These are phyloP conservation scores for Fibroporia radiculosa DNA, from an alignment of 768 basidiomycete species.

Conservation along the genomic window DNA sequence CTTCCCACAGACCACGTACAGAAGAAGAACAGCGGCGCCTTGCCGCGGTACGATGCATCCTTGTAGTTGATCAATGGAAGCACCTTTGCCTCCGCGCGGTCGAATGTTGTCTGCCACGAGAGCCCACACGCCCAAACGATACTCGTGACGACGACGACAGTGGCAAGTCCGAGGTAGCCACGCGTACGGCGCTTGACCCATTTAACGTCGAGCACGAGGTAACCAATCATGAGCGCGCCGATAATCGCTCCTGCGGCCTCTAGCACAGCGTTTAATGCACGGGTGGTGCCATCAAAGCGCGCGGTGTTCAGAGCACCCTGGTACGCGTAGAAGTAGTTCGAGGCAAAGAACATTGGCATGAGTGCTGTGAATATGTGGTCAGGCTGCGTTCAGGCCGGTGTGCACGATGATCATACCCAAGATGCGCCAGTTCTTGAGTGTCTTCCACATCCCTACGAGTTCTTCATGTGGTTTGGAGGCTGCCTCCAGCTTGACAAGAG, in stretches of 20 bases:
- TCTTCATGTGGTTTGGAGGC: slow-evolving; percentile 24
- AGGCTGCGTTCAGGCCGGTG: background rate
- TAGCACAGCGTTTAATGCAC: slow-evolving; percentile 34
- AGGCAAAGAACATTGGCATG: slow-evolving; percentile 37
- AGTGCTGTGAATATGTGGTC: slow-evolving; percentile 15
- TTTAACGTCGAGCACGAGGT: slow-evolving; percentile 29
- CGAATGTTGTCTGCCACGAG: slow-evolving; percentile 34
- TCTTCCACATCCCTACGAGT: slow-evolving; percentile 19
- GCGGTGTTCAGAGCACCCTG: slow-evolving; percentile 33
- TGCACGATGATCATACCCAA: slow-evolving; percentile 15
- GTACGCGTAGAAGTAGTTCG: slow-evolving; percentile 41
- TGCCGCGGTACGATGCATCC: slow-evolving; percentile 25
- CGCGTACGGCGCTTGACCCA: slow-evolving; percentile 29
- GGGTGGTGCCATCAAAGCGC: slow-evolving; percentile 35
- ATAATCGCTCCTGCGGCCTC: slow-evolving; percentile 33
- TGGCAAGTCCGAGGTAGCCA: slow-evolving; percentile 29
- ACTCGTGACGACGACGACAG: slow-evolving; percentile 24
- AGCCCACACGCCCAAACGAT: slow-evolving; percentile 33
- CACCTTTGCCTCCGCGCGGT: slow-evolving; percentile 14
- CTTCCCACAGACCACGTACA: slow-evolving; percentile 12
- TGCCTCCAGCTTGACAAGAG: slow-evolving; percentile 29
- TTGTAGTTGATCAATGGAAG: slow-evolving; percentile 23
- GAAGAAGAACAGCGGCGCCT: slow-evolving; percentile 34
- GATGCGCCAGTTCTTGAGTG: slow-evolving; percentile 36
- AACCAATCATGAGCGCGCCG: slow-evolving; percentile 36